Base-by-base conservation (phyloP, 345 rosid genomes). In the Geranium rotundifolium region DNA sequence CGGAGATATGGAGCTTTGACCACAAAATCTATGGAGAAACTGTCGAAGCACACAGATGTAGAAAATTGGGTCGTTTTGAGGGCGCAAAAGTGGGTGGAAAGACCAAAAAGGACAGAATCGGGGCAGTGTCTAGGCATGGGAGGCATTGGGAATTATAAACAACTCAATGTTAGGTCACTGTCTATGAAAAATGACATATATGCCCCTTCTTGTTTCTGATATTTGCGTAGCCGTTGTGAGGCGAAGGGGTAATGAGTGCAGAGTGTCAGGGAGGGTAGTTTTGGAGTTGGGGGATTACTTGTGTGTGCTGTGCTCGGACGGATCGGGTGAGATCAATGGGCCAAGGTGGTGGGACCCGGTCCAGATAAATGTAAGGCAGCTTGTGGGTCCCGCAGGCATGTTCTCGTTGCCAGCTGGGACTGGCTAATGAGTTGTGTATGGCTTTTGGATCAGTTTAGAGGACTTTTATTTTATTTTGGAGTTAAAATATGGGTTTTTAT, bases 141-240 rank as follows among this genome's bases (percentile, higher is more conserved):
- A 12, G 63, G 54, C 67, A 54, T 64, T 72, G 75, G 78, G 65
- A 78, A 70, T 63, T 71, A 31, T 71, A 20, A 41, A 41, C 10
- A 74, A 41, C 29, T 13, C 46, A 16, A 9, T 46, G 59, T 4
- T 31, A 30, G 64, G 72, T 63, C 65, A 14, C 49, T 64, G 29
- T 67, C 67, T 12, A 0, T 4, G 37, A 29, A 4, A 5, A 1
- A 9, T 5, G 50, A 41, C 50, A 13, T 6, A 41, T 41, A 41
- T 41, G 10, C 50, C 50, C 50, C 50, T 41, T 6, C 41, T 4
- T 34, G 41, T 34, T 8, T 4, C 5, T 4, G 9, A 12, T 41
- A 41, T 41, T 3, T 41, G 9, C 7, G 50, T 41, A 41, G 50
- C 50, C 50, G 50, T 41, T 41, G 50, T 41, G 50, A 41, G 7